phyloP scores from a whole-genome alignment of 345 rosid genomes.

The Orychophragmus violaceus region DNA sequence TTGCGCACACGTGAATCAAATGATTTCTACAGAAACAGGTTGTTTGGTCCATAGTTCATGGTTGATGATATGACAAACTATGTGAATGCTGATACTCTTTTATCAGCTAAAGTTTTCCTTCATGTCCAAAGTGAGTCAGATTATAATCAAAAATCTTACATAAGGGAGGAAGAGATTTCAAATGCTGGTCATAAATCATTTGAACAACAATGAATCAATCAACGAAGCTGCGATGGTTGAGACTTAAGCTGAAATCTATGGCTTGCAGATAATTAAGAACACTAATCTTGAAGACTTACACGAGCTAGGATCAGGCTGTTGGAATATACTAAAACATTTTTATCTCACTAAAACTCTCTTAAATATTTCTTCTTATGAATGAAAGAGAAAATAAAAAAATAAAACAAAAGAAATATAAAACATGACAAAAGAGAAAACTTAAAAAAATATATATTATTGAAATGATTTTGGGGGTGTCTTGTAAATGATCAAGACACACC shows the following conservation, averaged over 20 bases:
- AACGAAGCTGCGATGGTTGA: constrained; percentile 62
- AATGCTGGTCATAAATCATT: constrained; percentile 22
- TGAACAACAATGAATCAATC: constrained; percentile 39
- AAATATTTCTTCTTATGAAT: too few relatives aligned
- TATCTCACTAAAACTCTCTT: too few relatives aligned
- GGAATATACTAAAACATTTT: too few relatives aligned
- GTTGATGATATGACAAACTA: constrained; percentile 70
- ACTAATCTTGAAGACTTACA: constrained; percentile 72
- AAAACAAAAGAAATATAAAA: too few relatives aligned
- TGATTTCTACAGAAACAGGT: constrained; percentile 21
- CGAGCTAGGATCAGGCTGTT: constrained; percentile 86
- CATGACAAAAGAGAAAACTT: too few relatives aligned
- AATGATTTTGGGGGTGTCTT: too few relatives aligned
- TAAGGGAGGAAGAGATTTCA: constrained; percentile 27
- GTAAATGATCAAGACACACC: too few relatives aligned
- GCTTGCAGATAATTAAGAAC: constrained; percentile 84
- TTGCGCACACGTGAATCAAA: constrained; percentile 29
- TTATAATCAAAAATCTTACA: constrained; percentile 33
- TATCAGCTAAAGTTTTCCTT: constrained; percentile 37
- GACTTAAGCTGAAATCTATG: constrained; percentile 64
- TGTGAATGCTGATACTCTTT: constrained; percentile 31
- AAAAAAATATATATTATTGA: too few relatives aligned
- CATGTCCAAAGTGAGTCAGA: constrained; percentile 38
- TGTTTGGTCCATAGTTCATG: constrained; percentile 26
- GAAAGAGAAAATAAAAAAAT: too few relatives aligned